Percentiles rank a stretch among this genome's conserved stretches.
Conservation (phyloP, 257 asterid genomes). For the Striga asiatica region DNA sequence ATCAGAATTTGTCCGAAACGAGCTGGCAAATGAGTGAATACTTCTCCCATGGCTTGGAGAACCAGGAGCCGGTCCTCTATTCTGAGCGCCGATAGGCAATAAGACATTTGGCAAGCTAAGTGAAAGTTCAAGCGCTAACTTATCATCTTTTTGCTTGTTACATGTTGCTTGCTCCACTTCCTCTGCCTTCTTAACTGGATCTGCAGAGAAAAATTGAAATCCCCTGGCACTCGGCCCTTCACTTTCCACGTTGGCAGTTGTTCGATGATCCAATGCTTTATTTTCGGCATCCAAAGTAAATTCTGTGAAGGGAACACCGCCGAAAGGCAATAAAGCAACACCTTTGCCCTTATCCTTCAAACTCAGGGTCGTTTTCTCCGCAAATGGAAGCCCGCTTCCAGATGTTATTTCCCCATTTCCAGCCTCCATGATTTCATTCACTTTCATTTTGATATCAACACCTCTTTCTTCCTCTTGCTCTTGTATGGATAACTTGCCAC, state of each 20-base stretch:
- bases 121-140: slow-evolving; percentile 81
- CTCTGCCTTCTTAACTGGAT: slow-evolving; percentile 64
- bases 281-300: slow-evolving; percentile 37
- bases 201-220: slow-evolving; percentile 61
- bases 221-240: slow-evolving; percentile 77
- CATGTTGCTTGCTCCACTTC: slow-evolving; percentile 33
- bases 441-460: slow-evolving; percentile 29
- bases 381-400: slow-evolving; percentile 30
- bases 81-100: slow-evolving; percentile 63
- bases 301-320: slow-evolving; percentile 17
- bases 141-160: slow-evolving; percentile 59
- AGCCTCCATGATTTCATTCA: slow-evolving; percentile 20
- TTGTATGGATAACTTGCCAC: slow-evolving; percentile 29
- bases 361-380: slow-evolving; percentile 29
- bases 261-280: slow-evolving; percentile 26
- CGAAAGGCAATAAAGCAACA: slow-evolving; percentile 32
- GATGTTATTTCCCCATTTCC: slow-evolving; percentile 25
- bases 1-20: slow-evolving; percentile 72
- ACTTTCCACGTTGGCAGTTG: slow-evolving; percentile 35
- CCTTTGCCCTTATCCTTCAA: slow-evolving; percentile 69
- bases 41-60: slow-evolving; percentile 92
- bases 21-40: slow-evolving; percentile 74
- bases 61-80: slow-evolving; percentile 45
- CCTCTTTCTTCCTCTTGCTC: slow-evolving; percentile 34
- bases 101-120: slow-evolving; percentile 95